These are phyloP conservation scores for Sporothrix inflata DNA, from an alignment of 2,329 filamentous ascomycete genomes.

Conservation along the genomic window DNA sequence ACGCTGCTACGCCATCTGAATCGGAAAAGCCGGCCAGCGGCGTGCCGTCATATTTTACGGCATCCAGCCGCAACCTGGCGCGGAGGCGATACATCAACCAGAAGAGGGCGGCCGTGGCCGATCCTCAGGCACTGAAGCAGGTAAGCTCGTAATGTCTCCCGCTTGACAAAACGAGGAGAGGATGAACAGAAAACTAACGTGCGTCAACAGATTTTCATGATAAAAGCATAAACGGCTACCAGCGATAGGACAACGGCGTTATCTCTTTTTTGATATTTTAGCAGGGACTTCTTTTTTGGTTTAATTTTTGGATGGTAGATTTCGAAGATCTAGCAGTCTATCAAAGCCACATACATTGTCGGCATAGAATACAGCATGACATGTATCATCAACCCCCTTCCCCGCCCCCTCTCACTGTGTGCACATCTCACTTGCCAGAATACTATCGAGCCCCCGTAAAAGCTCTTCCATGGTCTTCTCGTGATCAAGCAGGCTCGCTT, in stretches of 20 bases:
- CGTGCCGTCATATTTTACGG: constrained; percentile 1
- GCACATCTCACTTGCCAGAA: not conserved
- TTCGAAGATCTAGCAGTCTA: not conserved
- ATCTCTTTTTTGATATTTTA: not conserved
- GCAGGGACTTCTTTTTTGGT: not conserved
- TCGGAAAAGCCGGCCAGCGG: constrained; percentile 35
- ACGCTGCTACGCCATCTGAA: constrained; percentile 47
- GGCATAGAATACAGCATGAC: not conserved
- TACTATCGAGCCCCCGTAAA: not conserved
- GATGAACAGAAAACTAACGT: not conserved
- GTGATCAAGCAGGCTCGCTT: not conserved
- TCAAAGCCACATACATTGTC: not conserved
- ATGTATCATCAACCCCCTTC: not conserved
- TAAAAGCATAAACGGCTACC: constrained; percentile 32
- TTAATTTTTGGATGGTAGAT: not conserved
- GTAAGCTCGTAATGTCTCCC: constrained; percentile 50
- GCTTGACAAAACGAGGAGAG: too few relatives aligned
- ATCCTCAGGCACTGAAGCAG: constrained; percentile 83
- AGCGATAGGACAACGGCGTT: constrained; percentile 24
- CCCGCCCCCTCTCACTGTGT: not conserved
- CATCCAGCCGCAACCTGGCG: constrained; percentile 70
- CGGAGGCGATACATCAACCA: constrained; percentile 84
- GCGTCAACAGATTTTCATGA: constrained; percentile 34
- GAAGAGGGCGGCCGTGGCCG: constrained; percentile 81
- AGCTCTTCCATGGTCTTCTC: not conserved